Conservation (phyloP, 306 rosid genomes). For the Cucumis cinereus region DNA sequence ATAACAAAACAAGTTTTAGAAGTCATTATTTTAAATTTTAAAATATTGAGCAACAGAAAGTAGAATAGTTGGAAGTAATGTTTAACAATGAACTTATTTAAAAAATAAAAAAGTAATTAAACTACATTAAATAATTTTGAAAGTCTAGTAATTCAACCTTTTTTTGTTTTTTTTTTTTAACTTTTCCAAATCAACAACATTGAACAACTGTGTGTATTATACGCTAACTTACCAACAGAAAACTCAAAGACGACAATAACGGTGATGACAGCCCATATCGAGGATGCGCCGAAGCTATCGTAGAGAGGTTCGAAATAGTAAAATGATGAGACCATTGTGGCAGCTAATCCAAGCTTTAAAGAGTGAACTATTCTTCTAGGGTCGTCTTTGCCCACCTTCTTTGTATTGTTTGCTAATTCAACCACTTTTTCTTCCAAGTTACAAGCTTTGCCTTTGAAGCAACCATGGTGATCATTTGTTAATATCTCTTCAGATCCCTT, state of each 20-base stretch:
- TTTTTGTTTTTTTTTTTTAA: too few species aligned
- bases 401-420: conserved; percentile 17
- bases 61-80: too few species aligned
- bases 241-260: conserved; percentile 9
- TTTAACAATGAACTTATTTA: too few species aligned
- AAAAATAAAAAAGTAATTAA: too few species aligned
- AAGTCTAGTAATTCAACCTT: too few species aligned
- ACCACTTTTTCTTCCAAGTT: conserved; percentile 23
- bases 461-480: not conserved
- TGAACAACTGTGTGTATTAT: not conserved
- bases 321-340: conserved; percentile 60
- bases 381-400: conserved; percentile 66
- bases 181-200: not conserved
- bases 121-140: too few species aligned
- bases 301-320: conserved; percentile 64
- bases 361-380: conserved; percentile 79
- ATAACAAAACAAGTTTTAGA: too few species aligned
- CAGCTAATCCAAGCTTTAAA: conserved; percentile 74
- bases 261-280: conserved; percentile 83
- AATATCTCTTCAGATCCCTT: not conserved
- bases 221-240: not conserved
- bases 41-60: too few species aligned
- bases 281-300: conserved; percentile 61
- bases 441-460: not conserved
- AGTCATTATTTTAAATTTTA: too few species aligned